phyloP scores from a whole-genome alignment of 2,329 filamentous ascomycete species.

The Pleurostoma richardsiae region DNA sequence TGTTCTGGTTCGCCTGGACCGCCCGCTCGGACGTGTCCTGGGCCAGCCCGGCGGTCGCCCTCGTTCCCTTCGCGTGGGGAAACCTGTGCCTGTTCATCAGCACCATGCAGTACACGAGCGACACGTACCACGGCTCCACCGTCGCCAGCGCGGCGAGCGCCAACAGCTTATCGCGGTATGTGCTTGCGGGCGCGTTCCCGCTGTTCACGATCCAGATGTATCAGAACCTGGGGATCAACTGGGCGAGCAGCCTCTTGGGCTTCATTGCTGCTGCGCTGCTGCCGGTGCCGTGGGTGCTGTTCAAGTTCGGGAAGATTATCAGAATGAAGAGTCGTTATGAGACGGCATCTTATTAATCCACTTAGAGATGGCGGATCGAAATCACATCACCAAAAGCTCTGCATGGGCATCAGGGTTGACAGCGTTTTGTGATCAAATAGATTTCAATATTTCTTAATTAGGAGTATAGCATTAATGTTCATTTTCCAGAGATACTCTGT shows the following conservation, averaged over 20 bases:
- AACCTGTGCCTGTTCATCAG: slow-evolving; percentile 55
- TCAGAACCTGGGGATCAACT: slow-evolving; percentile 32
- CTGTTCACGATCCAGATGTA: slow-evolving; percentile 57
- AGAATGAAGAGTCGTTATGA: slow-evolving; percentile 33
- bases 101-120: slow-evolving; percentile 45
- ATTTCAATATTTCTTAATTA: too few relatives aligned
- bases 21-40: slow-evolving; percentile 39
- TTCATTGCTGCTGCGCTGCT: slow-evolving; percentile 42
- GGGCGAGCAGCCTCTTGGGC: slow-evolving; percentile 40
- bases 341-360: slow-evolving; percentile 14
- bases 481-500: too few relatives aligned
- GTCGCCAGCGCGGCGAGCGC: slow-evolving; percentile 56
- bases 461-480: too few relatives aligned
- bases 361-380: too few relatives aligned
- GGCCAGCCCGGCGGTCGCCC: slow-evolving; percentile 44
- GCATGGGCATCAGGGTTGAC: too few relatives aligned
- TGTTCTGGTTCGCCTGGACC: slow-evolving; percentile 60
- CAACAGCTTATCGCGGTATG: slow-evolving; percentile 53
- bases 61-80: slow-evolving; percentile 54
- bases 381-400: too few relatives aligned
- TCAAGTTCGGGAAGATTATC: slow-evolving; percentile 38
- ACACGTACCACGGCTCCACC: slow-evolving; percentile 49
- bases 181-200: slow-evolving; percentile 51
- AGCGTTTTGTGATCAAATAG: too few relatives aligned
- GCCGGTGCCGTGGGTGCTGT: slow-evolving; percentile 49